phyloP scores from a whole-genome alignment of 331 rosid genomes.

The Phaseolus coccineus region DNA sequence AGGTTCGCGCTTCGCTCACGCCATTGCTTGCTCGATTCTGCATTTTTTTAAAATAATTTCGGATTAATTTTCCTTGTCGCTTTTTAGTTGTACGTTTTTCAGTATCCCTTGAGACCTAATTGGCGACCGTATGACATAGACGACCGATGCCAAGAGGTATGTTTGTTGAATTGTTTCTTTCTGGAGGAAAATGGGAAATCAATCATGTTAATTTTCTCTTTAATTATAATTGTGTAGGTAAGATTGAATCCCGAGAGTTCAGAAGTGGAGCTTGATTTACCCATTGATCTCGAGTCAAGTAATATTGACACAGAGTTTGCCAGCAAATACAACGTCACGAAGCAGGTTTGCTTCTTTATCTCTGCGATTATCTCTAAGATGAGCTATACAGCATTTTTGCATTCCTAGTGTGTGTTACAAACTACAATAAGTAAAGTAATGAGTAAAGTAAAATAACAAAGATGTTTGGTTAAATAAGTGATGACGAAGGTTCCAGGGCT shows the following conservation, averaged over 20 bases:
- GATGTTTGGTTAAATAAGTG: neutral
- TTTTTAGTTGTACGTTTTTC: constrained; percentile 71
- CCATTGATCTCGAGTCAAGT: constrained; percentile 61
- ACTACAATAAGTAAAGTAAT: neutral
- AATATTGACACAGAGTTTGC: constrained; percentile 63
- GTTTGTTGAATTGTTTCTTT: neutral
- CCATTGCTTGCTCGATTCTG: neutral
- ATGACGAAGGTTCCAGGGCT: neutral
- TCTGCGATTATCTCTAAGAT: neutral
- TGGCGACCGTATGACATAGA: constrained; percentile 93
- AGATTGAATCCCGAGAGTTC: constrained; percentile 69
- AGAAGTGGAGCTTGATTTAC: constrained; percentile 74
- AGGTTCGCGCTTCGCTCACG: constrained; percentile 51
- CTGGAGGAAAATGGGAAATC: neutral
- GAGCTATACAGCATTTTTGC: neutral
- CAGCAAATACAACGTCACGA: constrained; percentile 50
- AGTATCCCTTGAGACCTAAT: constrained; percentile 85
- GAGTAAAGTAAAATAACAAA: neutral
- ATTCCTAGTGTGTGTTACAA: neutral
- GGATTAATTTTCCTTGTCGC: neutral
- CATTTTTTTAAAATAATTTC: neutral
- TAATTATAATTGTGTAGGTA: constrained; percentile 52
- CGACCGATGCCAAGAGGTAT: constrained; percentile 80
- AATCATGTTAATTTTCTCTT: neutral
- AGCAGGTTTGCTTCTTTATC: constrained; percentile 62